phyloP scores from a whole-genome alignment of 768 basidiomycete genomes.

The Boletus rex-veris region DNA sequence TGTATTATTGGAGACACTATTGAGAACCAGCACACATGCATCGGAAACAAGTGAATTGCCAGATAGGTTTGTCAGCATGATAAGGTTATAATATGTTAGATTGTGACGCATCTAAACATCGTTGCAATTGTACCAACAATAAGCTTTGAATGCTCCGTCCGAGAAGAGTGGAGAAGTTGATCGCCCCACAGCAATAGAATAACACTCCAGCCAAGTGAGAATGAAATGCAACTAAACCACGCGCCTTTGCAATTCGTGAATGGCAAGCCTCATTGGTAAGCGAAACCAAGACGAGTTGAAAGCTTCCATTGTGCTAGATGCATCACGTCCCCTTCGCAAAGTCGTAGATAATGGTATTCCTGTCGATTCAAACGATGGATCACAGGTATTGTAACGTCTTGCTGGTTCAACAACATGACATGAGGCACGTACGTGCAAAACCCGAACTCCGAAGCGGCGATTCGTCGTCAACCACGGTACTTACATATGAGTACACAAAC shows the following conservation, averaged over 20 bases:
- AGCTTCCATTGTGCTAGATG: too few relatives aligned
- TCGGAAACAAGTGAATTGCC: background rate
- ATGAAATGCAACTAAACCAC: background rate
- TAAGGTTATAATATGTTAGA: background rate
- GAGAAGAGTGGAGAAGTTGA: background rate
- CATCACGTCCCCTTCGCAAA: too few relatives aligned
- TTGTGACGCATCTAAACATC: background rate
- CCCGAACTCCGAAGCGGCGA: background rate
- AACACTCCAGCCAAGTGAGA: too few relatives aligned
- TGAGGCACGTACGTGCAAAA: background rate
- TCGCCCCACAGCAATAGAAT: background rate
- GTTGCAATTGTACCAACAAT: slow-evolving; percentile 7
- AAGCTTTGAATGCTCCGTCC: slow-evolving; percentile 10
- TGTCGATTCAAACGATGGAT: too few relatives aligned
- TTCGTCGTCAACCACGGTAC: background rate
- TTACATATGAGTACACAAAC: background rate
- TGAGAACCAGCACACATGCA: background rate
- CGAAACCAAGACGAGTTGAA: background rate
- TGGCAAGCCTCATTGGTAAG: background rate
- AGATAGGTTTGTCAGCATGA: background rate
- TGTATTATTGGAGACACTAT: background rate
- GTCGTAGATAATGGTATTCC: background rate
- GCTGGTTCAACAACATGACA: background rate
- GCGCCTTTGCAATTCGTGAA: background rate
- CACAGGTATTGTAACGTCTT: background rate